A percentile compares a stretch with the other conserved stretches of the same genome.
Conservation (phyloP, 2,329 filamentous ascomycete species). For the Neonectria neomacrospora region DNA sequence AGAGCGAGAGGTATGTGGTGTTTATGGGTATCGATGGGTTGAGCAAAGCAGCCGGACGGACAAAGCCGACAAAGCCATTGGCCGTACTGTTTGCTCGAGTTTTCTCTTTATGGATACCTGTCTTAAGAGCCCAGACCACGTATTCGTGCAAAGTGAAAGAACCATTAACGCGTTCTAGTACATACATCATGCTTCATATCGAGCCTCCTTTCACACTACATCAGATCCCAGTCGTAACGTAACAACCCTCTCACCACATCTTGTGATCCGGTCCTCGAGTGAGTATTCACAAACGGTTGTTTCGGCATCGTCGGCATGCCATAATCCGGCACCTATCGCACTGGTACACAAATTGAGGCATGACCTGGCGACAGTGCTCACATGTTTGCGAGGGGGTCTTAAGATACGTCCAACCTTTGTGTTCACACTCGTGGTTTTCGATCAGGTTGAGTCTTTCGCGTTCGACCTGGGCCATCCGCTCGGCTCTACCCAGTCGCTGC, state of each 20-base stretch:
- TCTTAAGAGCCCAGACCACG: too few species aligned
- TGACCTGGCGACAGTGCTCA: constrained; percentile 54
- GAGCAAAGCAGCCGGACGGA: too few species aligned
- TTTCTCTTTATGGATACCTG: too few species aligned
- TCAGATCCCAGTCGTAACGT: neutral
- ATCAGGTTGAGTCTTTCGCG: constrained; percentile 19
- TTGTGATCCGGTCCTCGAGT: neutral
- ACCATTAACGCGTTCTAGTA: neutral
- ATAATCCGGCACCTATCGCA: constrained; percentile 57
- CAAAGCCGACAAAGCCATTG: too few species aligned
- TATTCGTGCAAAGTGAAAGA: too few species aligned
- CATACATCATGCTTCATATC: neutral
- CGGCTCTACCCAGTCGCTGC: neutral
- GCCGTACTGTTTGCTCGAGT: too few species aligned
- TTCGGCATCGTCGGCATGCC: constrained; percentile 58
- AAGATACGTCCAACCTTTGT: constrained; percentile 53
- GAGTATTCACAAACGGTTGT: constrained; percentile 48
- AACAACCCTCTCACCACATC: neutral
- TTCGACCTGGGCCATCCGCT: neutral
- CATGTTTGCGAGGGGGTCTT: too few species aligned
- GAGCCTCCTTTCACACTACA: neutral
- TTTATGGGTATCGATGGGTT: too few species aligned
- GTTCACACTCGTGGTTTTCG: constrained; percentile 53
- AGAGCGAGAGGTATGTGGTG: too few species aligned
- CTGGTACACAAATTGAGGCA: constrained; percentile 58